Evolutionary conservation across 768 basidiomycete species (phyloP), one percentile per base, ranked within the genome.

Genomic region (Tricholoma hemisulphureum): DNA sequence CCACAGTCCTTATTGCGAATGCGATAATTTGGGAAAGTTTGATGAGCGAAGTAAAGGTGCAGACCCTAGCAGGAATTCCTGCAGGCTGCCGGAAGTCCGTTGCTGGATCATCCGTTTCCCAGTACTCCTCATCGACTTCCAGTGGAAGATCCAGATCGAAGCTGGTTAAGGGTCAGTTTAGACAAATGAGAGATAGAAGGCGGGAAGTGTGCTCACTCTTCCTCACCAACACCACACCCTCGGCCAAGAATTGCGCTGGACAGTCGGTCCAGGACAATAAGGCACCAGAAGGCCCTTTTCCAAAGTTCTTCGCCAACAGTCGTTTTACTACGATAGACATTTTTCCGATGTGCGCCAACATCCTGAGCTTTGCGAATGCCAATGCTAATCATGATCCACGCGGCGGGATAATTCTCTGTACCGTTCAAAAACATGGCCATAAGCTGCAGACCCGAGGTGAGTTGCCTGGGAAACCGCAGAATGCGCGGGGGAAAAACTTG

Each of bases 51-150:
- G 83, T 85, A 69, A 93, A 93, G 18, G 76, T 80, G 16, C 86
- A 67, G 32, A 90, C 71, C 49, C 71, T 73, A 23, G 84, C 82
- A 16, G 87, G 85, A 58, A 82, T 77, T 10, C 74, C 81, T 11
- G 73, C 66, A 9, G 91, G 92, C 62, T 93, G 93, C 58, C 80
- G 79, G 71, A 91, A 93, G 26, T 80, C 78, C 24, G 70, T 67
- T 9, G 73, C 69, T 11, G 81, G 76, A 55, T 79, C 79, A 53
- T 71, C 75, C 16, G 71, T 73, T 59, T 84, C 81, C 91, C 91
- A 95, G 66, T 85, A 92, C 60, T 87, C 83, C 63, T 89, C 87
- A 61, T 95, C 91, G 13, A 93, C 87, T 69, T 93, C 91, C 11
- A 90, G 78, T 37, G 91, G 91, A 31, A 90, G 73, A 46, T 92